These are phyloP conservation scores for Dendrothele bispora DNA, from an alignment of 768 basidiomycete genomes.

Conservation along the genomic window DNA sequence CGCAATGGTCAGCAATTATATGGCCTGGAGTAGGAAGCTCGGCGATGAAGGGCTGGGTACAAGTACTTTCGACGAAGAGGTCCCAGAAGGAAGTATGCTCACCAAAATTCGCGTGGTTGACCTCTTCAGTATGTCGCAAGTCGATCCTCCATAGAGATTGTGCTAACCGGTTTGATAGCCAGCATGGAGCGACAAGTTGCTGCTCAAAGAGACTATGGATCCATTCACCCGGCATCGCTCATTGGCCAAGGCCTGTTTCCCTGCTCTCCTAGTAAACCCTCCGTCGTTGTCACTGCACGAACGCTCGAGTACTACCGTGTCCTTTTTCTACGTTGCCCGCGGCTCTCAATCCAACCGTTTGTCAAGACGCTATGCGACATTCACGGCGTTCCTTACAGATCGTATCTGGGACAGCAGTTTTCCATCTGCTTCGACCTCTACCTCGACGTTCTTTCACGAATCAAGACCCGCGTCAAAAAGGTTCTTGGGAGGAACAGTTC, in stretches of 20 bases:
- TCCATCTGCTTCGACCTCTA: conserved; percentile 24
- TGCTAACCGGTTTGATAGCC: no score
- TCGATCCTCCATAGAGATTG: no score
- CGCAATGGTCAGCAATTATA: no score
- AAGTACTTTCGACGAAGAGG: no score
- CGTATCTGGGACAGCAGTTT: conserved; percentile 18
- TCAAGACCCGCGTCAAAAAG: conserved; percentile 11
- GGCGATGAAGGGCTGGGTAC: no score
- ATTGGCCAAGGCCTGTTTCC: not conserved
- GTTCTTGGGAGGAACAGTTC: conserved; percentile 14
- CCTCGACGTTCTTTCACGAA: conserved; percentile 16
- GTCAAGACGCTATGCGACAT: conserved; percentile 18
- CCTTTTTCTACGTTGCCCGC: conserved; percentile 9
- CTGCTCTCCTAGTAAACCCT: not conserved
- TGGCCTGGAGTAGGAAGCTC: no score
- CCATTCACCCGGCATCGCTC: not conserved
- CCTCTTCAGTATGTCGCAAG: no score
- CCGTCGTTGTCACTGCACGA: conserved; percentile 7
- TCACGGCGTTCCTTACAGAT: conserved; percentile 11
- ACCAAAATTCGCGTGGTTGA: no score
- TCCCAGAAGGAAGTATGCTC: no score
- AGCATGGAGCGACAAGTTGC: no score
- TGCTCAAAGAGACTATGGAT: no score
- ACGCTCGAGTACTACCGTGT: conserved; percentile 15
- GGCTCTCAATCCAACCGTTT: conserved; percentile 16